phyloP scores from a whole-genome alignment of 257 asterid species.

The Rauvolfia tetraphylla region DNA sequence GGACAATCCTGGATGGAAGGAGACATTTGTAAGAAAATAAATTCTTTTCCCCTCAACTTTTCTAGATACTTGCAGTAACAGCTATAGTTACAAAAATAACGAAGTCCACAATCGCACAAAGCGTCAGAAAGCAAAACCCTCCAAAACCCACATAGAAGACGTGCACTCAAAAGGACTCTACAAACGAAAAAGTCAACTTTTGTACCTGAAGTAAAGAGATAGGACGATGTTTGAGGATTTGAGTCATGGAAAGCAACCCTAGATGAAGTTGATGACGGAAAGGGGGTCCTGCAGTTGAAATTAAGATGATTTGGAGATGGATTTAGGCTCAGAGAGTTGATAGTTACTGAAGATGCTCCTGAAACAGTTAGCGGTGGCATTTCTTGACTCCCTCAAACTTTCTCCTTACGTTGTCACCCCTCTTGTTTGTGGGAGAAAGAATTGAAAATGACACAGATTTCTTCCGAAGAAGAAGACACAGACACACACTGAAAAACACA shows the following conservation, averaged over 20 bases:
- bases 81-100: not conserved
- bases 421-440: not conserved
- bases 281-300: conserved; percentile 12
- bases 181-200: not conserved
- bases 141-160: conserved; percentile 1
- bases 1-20: not conserved
- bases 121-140: not conserved
- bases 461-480: not conserved
- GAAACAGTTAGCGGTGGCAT: conserved; percentile 12
- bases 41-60: too few species aligned
- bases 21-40: not conserved
- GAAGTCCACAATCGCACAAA: not conserved
- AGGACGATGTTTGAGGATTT: not conserved
- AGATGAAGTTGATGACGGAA: conserved; percentile 12
- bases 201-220: conserved; percentile 19
- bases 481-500: not conserved
- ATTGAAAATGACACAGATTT: not conserved
- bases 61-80: not conserved
- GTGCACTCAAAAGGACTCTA: not conserved
- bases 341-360: conserved; percentile 14
- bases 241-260: conserved; percentile 14
- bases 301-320: conserved; percentile 17
- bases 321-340: conserved; percentile 2
- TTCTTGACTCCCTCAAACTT: not conserved
- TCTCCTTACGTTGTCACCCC: not conserved